Evolutionary conservation across 352 stramenopile genomes (phyloP).

Genomic region (Elongisporangium anandrum): DNA sequence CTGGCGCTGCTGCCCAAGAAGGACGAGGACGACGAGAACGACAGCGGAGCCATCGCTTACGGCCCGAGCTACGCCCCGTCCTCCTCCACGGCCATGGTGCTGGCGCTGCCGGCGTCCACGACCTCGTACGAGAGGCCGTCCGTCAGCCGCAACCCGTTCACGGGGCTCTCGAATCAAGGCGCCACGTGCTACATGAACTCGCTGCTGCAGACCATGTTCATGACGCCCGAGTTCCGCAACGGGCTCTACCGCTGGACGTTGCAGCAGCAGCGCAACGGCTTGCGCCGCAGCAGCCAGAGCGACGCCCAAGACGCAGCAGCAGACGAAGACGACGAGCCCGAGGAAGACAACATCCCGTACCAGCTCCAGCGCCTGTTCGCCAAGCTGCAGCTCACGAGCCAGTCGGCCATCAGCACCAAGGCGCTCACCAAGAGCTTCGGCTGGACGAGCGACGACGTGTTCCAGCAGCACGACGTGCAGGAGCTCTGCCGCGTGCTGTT

Average conservation of each 20-base stretch:
- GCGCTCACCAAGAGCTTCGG: constrained; percentile 90
- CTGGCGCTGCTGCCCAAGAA: not conserved
- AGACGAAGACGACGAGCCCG: constrained; percentile 39
- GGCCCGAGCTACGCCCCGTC: not conserved
- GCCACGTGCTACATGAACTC: constrained; percentile 95
- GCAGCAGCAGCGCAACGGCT: constrained; percentile 17
- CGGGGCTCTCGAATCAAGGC: constrained; percentile 86
- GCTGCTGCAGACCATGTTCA: constrained; percentile 90
- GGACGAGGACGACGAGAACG: constrained; percentile 1
- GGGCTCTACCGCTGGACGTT: constrained; percentile 68
- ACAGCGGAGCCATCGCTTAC: not conserved
- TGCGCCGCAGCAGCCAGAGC: constrained; percentile 9
- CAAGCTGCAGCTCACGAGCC: constrained; percentile 80
- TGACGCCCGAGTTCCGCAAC: constrained; percentile 85
- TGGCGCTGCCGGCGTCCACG: not conserved
- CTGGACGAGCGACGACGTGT: constrained; percentile 85
- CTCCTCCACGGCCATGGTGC: constrained; percentile 6
- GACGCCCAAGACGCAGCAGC: constrained; percentile 10
- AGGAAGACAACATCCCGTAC: constrained; percentile 82
- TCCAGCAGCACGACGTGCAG: constrained; percentile 91
- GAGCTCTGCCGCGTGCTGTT: constrained; percentile 90
- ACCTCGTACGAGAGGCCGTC: not conserved
- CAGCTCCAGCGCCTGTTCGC: constrained; percentile 92
- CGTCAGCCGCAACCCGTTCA: constrained; percentile 41
- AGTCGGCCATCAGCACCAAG: constrained; percentile 72